Evolutionary conservation across 139 green algal genomes (phyloP).

Genomic region (Edaphochlamys debaryana): DNA sequence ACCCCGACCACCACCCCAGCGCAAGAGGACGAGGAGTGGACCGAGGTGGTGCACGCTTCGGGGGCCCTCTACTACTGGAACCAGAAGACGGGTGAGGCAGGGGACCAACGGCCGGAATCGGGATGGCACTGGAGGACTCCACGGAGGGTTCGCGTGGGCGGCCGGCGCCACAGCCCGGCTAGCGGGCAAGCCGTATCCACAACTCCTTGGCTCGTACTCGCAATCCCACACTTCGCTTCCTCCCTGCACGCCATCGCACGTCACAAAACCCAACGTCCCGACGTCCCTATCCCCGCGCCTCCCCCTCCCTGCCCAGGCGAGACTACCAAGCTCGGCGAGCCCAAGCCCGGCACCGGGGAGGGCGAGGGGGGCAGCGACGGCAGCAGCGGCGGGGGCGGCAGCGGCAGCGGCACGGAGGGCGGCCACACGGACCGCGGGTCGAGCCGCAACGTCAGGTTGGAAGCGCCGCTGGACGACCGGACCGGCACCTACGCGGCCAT

Average conservation of each 20-base stretch:
- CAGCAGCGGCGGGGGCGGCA: not conserved
- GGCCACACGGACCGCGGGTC: not conserved
- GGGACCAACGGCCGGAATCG: too few species aligned
- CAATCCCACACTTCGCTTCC: not conserved
- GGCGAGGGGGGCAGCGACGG: not conserved
- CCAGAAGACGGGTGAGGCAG: conserved; percentile 33
- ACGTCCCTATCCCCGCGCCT: too few species aligned
- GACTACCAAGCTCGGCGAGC: conserved; percentile 47
- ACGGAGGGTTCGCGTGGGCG: too few species aligned
- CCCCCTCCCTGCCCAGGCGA: too few species aligned
- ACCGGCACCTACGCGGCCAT: conserved; percentile 50
- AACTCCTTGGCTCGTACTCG: too few species aligned
- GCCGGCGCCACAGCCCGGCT: too few species aligned
- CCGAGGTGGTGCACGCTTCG: conserved; percentile 46
- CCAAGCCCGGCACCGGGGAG: conserved; percentile 29
- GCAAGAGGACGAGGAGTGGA: conserved; percentile 49
- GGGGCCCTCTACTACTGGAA: conserved; percentile 58
- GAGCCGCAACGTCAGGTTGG: conserved; percentile 14
- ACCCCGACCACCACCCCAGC: not conserved
- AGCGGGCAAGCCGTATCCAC: too few species aligned
- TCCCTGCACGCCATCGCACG: too few species aligned
- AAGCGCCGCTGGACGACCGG: conserved; percentile 44
- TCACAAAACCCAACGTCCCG: too few species aligned
- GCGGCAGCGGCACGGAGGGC: not conserved
- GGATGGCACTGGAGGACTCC: too few species aligned